These are phyloP conservation scores for Phoenix roebelenii DNA, from an alignment of 176 grass and related monocot species.

Conservation along the genomic window DNA sequence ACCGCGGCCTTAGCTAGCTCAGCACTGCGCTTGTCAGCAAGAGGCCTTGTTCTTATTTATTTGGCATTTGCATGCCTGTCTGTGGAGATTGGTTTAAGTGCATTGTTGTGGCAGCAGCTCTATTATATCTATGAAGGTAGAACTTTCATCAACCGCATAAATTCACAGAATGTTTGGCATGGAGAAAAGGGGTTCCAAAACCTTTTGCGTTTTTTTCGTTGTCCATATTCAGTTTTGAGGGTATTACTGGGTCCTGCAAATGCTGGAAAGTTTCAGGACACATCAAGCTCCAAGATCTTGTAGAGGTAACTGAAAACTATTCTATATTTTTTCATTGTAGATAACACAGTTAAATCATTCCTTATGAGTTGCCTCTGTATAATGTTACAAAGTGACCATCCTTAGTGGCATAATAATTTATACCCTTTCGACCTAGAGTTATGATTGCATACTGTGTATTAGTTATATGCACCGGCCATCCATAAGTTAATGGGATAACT, in stretches of 20 bases:
- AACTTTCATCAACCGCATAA: constrained; percentile 67
- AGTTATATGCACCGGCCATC: no score
- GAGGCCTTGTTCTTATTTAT: constrained; percentile 81
- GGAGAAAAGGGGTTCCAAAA: constrained; percentile 69
- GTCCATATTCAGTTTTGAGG: constrained; percentile 55
- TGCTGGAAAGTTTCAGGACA: constrained; percentile 45
- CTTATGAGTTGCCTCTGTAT: no score
- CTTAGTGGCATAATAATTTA: no score
- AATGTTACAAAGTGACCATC: no score
- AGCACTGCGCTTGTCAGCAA: constrained; percentile 62
- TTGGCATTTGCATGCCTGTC: constrained; percentile 81
- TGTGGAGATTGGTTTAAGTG: constrained; percentile 64
- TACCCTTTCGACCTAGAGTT: no score
- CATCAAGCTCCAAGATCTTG: constrained; percentile 57
- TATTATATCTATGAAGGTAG: constrained; percentile 82
- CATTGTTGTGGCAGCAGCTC: constrained; percentile 86
- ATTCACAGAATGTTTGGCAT: constrained; percentile 33
- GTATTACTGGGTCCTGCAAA: constrained; percentile 40
- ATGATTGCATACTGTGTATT: no score
- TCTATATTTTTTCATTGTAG: not conserved
- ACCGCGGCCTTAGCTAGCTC: constrained; percentile 45
- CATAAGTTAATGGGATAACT: no score
- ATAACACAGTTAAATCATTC: no score
- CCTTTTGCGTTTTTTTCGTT: constrained; percentile 68
- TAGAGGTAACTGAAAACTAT: constrained; percentile 12